These are phyloP conservation scores for Fusarium caatingaense DNA, from an alignment of 2,329 filamentous ascomycete species.

Conservation along the genomic window DNA sequence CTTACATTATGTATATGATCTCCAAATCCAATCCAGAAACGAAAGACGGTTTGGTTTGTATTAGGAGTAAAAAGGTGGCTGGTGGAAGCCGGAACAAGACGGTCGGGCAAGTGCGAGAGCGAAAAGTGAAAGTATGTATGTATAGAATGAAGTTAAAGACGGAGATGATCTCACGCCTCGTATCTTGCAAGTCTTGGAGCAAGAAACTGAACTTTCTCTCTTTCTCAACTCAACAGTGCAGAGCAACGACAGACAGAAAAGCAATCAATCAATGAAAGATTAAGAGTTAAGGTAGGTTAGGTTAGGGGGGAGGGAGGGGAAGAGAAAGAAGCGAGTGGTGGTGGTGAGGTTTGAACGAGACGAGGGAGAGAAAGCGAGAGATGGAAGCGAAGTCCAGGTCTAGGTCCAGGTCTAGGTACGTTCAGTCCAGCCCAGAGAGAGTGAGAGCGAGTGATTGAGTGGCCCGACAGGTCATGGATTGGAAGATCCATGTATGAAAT, in stretches of 20 bases:
- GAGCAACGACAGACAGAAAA: conserved; percentile 31
- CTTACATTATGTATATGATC: conserved; percentile 50
- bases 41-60: conserved; percentile 41
- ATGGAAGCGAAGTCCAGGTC: conserved; percentile 21
- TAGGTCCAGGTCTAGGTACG: conserved; percentile 2
- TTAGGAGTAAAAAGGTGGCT: conserved; percentile 45
- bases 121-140: conserved; percentile 36
- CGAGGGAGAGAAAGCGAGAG: conserved; percentile 28
- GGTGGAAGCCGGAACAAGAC: conserved; percentile 39
- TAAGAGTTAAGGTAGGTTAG: conserved; percentile 39
- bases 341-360: conserved; percentile 45
- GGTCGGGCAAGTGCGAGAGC: conserved; percentile 39
- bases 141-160: conserved; percentile 21
- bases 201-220: conserved; percentile 9
- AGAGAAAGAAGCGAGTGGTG: conserved; percentile 14
- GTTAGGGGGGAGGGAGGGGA: conserved; percentile 27
- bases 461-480: conserved; percentile 31
- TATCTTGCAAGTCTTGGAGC: neutral
- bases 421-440: conserved; percentile 7
- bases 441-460: conserved; percentile 1
- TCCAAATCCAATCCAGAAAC: conserved; percentile 46
- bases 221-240: conserved; percentile 1
- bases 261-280: conserved; percentile 25
- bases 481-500: conserved; percentile 9
- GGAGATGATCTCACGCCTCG: conserved; percentile 19